Percentiles rank a stretch among this genome's conserved stretches.
Conservation (phyloP, 1,284 basidiomycete species). For the Vanrija sp. region DNA sequence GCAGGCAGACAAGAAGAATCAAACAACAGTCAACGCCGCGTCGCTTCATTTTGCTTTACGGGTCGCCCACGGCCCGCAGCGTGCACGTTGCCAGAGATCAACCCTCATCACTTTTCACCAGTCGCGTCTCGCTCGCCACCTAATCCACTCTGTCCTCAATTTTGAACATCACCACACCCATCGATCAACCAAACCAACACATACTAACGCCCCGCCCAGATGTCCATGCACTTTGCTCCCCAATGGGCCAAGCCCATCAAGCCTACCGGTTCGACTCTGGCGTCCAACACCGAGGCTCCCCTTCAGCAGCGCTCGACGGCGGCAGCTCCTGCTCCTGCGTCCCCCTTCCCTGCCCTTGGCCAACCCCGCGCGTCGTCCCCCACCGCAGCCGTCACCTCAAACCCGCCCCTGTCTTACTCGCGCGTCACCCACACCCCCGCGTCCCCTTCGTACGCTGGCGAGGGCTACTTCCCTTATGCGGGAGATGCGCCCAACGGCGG, state of each 20-base stretch:
- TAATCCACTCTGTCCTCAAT: too few relatives aligned
- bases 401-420: conserved; percentile 63
- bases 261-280: conserved; percentile 33
- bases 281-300: conserved; percentile 25
- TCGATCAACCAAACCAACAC: background rate
- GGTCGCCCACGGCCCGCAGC: too few relatives aligned
- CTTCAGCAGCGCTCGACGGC: background rate
- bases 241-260: conserved; percentile 50
- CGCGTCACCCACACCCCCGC: conserved; percentile 42
- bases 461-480: conserved; percentile 56
- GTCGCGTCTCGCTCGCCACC: too few relatives aligned
- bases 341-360: conserved; percentile 44
- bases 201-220: conserved; percentile 17
- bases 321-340: conserved; percentile 6
- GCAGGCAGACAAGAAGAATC: too few relatives aligned
- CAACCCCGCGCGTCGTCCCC: conserved; percentile 27
- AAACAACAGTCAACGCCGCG: too few relatives aligned
- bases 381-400: conserved; percentile 26
- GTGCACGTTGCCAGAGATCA: too few relatives aligned
- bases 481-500: conserved; percentile 50
- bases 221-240: conserved; percentile 49
- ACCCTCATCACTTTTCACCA: too few relatives aligned
- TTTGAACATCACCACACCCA: background rate
- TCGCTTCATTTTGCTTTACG: too few relatives aligned
- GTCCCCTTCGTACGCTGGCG: conserved; percentile 51